Percentiles rank a stretch among this genome's conserved stretches.
Conservation (phyloP, 495 filamentous ascomycete genomes). For the Daldinia grandis region DNA sequence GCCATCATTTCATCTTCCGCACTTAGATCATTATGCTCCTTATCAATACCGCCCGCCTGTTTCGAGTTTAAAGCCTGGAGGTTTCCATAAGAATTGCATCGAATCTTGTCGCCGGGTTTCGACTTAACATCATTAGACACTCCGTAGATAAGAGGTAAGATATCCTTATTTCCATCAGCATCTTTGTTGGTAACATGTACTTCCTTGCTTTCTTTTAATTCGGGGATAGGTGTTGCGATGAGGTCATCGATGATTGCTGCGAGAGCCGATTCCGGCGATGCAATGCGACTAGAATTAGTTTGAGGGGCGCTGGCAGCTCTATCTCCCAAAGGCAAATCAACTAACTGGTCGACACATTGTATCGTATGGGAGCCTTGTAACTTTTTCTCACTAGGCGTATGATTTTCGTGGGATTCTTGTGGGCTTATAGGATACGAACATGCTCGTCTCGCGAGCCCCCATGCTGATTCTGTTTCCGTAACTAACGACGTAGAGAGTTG, state of each 20-base stretch:
- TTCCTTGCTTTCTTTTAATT: neutral
- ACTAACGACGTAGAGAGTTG: neutral
- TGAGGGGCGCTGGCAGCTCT: conserved; percentile 1
- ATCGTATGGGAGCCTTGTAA: neutral
- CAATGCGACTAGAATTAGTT: neutral
- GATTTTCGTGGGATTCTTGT: neutral
- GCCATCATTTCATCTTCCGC: neutral
- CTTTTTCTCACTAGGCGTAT: neutral
- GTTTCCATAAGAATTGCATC: neutral
- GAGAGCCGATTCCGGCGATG: neutral
- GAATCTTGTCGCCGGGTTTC: neutral
- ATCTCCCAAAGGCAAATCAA: neutral
- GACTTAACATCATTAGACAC: neutral
- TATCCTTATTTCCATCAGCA: neutral
- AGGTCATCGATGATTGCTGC: neutral
- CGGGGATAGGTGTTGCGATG: neutral
- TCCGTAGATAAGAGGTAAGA: neutral
- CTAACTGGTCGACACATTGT: neutral
- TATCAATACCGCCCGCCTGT: neutral
- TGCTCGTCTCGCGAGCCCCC: neutral
- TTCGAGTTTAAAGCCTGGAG: neutral
- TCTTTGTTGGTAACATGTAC: too few relatives aligned
- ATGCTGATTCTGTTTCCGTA: neutral
- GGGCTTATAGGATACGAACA: neutral
- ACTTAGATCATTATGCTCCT: neutral